Percentiles rank a stretch among this genome's conserved stretches.
Evolutionary conservation across 2,329 filamentous ascomycete genomes (phyloP).

Genomic region (Pseudopithomyces chartarum): DNA sequence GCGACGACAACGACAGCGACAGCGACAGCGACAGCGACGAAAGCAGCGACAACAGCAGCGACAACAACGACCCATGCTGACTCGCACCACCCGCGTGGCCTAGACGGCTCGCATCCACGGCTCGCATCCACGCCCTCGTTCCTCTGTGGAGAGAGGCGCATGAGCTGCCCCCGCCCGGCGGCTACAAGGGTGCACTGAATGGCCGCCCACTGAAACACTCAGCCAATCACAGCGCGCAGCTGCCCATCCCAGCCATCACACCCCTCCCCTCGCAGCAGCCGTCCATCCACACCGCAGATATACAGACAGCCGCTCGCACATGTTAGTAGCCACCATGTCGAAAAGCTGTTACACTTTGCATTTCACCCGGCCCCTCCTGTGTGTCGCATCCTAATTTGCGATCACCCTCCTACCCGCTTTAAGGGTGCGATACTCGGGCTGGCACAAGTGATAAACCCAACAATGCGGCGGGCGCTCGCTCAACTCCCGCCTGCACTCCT

Average conservation of each 20-base stretch:
- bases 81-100: slow-evolving; percentile 3
- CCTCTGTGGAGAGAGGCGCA: slow-evolving; percentile 7
- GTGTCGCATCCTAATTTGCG: slow-evolving; percentile 29
- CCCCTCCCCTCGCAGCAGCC: slow-evolving; percentile 13
- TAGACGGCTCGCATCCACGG: neutral
- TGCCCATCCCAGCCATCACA: slow-evolving; percentile 27
- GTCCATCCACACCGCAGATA: slow-evolving; percentile 15
- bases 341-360: slow-evolving; percentile 29
- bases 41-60: too few relatives aligned
- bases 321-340: slow-evolving; percentile 23
- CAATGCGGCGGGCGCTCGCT: slow-evolving; percentile 7
- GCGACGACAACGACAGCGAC: neutral
- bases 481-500: slow-evolving; percentile 9
- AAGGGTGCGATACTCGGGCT: neutral
- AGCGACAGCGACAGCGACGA: too few relatives aligned
- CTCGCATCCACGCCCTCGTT: neutral
- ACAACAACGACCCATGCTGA: neutral
- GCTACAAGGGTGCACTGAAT: slow-evolving; percentile 35
- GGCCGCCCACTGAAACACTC: slow-evolving; percentile 34
- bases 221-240: slow-evolving; percentile 35
- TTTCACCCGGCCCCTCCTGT: slow-evolving; percentile 29
- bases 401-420: slow-evolving; percentile 23
- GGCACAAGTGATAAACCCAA: slow-evolving; percentile 2
- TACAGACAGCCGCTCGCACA: slow-evolving; percentile 28
- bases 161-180: slow-evolving; percentile 39